Percentiles rank a stretch among this genome's conserved stretches.
Conservation (phyloP, 768 basidiomycete genomes). For the Suillus ampliporus region DNA sequence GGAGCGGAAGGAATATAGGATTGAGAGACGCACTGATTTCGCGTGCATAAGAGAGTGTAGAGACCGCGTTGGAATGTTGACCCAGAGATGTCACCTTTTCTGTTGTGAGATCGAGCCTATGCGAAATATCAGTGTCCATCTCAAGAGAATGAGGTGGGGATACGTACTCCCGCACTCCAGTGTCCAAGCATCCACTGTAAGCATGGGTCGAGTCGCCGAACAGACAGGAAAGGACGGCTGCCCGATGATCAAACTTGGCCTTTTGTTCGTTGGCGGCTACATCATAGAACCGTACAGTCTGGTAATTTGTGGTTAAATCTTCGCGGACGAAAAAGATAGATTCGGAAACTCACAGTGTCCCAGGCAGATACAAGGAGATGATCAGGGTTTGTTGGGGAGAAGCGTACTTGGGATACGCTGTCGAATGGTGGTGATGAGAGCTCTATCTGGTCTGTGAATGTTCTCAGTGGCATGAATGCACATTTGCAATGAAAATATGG, state of each 20-base stretch:
- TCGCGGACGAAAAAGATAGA: constrained; percentile 31
- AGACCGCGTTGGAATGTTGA: constrained; percentile 81
- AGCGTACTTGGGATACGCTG: constrained; percentile 80
- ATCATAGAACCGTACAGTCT: constrained; percentile 68
- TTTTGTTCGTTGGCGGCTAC: constrained; percentile 64
- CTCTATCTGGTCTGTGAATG: constrained; percentile 42
- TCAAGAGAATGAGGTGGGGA: not conserved
- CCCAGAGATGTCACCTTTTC: constrained; percentile 80
- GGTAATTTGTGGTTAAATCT: constrained; percentile 40
- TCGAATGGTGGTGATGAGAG: constrained; percentile 80
- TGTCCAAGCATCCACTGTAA: constrained; percentile 89
- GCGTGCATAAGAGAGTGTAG: constrained; percentile 72
- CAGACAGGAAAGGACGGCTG: constrained; percentile 83
- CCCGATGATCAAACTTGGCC: constrained; percentile 87
- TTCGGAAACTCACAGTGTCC: constrained; percentile 65
- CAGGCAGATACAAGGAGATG: constrained; percentile 87
- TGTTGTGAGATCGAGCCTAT: constrained; percentile 76
- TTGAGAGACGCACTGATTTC: constrained; percentile 59
- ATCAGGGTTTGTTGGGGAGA: constrained; percentile 80
- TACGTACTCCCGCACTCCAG: constrained; percentile 79
- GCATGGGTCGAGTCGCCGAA: constrained; percentile 71
- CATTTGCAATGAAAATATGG: no score
- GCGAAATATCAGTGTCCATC: constrained; percentile 1
- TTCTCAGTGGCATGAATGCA: not conserved
- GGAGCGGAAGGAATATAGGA: not conserved